Percentiles rank a stretch among this genome's conserved stretches.
Conservation (phyloP, 1,284 basidiomycete species). For the Ceratobasidium sp. region DNA sequence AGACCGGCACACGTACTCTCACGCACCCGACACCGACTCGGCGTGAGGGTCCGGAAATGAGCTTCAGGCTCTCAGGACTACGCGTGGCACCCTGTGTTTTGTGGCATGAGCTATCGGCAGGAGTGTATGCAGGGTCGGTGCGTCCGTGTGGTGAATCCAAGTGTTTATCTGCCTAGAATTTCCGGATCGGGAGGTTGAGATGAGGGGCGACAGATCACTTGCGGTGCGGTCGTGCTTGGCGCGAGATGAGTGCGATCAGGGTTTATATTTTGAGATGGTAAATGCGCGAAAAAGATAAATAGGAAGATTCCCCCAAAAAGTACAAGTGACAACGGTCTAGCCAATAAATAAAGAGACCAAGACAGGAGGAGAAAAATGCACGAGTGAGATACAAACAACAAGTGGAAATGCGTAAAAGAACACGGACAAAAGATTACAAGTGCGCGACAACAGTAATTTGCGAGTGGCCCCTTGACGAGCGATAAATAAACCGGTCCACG, state of each 20-base stretch:
- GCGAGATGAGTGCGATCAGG: conserved; percentile 10
- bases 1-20: conserved; percentile 24
- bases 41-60: conserved; percentile 27
- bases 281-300: conserved; percentile 34
- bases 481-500: neutral
- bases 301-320: conserved; percentile 35
- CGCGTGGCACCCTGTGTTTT: neutral
- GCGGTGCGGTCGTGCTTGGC: conserved; percentile 13
- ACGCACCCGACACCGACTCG: conserved; percentile 37
- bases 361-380: neutral
- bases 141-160: neutral
- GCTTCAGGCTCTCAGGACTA: conserved; percentile 5
- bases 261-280: conserved; percentile 1
- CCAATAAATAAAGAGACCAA: conserved; percentile 35
- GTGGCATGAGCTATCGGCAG: conserved; percentile 4
- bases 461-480: neutral
- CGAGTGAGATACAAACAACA: conserved; percentile 36
- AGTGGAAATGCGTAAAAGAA: conserved; percentile 29
- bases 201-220: conserved; percentile 20
- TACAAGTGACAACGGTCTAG: conserved; percentile 37
- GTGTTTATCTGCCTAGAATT: conserved; percentile 15
- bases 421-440: conserved; percentile 33
- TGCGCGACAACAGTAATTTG: conserved; percentile 32
- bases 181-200: conserved; percentile 15
- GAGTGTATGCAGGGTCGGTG: neutral